Percentiles rank a stretch among this genome's conserved stretches.
Evolutionary conservation across 2,329 filamentous ascomycete genomes (phyloP).

Genomic region (Claviceps lovelessii): DNA sequence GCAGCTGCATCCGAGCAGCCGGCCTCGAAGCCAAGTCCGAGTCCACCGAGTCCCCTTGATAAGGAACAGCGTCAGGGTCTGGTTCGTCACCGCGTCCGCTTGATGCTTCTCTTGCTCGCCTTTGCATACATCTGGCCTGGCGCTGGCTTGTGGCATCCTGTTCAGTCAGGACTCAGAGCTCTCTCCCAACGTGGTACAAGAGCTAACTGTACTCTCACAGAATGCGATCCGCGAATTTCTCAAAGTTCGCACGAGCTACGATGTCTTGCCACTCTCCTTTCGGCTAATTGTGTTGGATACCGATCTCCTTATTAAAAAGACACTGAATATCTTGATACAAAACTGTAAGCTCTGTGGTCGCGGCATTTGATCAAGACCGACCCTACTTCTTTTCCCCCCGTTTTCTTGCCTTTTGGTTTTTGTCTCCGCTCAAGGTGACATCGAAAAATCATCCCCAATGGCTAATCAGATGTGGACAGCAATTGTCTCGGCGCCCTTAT

Average conservation of each 20-base stretch:
- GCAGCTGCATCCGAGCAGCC: conserved; percentile 11
- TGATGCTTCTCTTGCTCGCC: background rate
- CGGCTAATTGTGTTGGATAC: conserved; percentile 93
- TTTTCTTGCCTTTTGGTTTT: background rate
- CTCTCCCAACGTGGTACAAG: background rate
- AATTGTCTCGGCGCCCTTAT: conserved; percentile 92
- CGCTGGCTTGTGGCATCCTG: background rate
- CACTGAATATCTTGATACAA: conserved; percentile 84
- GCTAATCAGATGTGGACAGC: conserved; percentile 34
- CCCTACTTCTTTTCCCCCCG: background rate
- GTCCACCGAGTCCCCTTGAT: conserved; percentile 46
- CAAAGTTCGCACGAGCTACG: conserved; percentile 91
- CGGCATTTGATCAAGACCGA: background rate
- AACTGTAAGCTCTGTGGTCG: conserved; percentile 51
- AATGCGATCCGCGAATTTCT: conserved; percentile 89
- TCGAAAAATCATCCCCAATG: no score
- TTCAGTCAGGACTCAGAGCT: background rate
- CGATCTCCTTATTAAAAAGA: conserved; percentile 90
- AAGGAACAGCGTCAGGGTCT: conserved; percentile 65
- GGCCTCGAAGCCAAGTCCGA: conserved; percentile 8
- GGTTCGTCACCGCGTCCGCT: conserved; percentile 27
- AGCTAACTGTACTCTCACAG: conserved; percentile 30
- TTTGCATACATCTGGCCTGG: background rate
- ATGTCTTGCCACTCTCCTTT: conserved; percentile 91
- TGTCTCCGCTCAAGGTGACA: background rate